phyloP scores from a whole-genome alignment of 495 filamentous ascomycete genomes.

The Xylaria flabelliformis region DNA sequence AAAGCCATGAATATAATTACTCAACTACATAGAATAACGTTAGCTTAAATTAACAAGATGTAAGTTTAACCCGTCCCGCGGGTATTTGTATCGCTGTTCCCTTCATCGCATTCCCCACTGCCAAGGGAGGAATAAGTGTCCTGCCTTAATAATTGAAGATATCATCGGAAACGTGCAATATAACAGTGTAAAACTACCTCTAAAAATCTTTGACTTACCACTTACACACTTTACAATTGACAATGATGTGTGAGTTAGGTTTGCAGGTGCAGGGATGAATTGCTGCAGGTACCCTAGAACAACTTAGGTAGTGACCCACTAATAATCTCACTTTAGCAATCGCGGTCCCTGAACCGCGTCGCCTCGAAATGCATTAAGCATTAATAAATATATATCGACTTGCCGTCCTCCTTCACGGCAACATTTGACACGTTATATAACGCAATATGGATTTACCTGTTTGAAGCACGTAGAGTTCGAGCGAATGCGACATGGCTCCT shows the following conservation, averaged over 20 bases:
- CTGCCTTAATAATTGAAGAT: background rate
- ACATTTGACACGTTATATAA: background rate
- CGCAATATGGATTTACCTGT: background rate
- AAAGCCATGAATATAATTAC: no score
- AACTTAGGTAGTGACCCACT: background rate
- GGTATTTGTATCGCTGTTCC: background rate
- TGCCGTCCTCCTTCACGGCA: background rate
- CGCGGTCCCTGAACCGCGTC: slow-evolving; percentile 21
- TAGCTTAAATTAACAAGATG: no score
- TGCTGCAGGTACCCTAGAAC: background rate
- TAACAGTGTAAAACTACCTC: background rate
- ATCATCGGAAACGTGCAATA: background rate
- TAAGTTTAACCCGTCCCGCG: no score
- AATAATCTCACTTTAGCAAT: background rate
- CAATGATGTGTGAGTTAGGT: background rate
- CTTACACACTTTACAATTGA: background rate
- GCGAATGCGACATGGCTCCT: slow-evolving; percentile 31
- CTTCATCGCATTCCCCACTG: background rate
- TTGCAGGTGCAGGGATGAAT: background rate
- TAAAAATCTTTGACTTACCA: background rate
- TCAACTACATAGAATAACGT: no score
- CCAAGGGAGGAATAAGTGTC: background rate
- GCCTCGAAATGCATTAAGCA: background rate
- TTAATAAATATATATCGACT: background rate
- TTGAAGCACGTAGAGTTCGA: slow-evolving; percentile 5